phyloP scores from a whole-genome alignment of 306 rosid genomes.

The Trichosanthes cucumerina region DNA sequence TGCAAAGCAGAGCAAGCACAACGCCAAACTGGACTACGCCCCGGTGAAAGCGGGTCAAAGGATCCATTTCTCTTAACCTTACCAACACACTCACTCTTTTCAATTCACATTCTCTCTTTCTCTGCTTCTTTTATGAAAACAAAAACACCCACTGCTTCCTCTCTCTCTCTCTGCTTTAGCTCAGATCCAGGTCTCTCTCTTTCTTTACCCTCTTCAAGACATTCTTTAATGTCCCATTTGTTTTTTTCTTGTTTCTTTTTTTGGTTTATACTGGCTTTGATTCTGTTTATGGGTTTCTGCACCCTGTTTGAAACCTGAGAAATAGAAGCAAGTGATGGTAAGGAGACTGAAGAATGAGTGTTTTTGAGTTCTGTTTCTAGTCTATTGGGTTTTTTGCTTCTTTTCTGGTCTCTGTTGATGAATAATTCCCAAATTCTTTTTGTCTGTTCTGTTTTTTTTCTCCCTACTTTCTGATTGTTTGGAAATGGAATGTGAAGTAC shows the following conservation, averaged over 20 bases:
- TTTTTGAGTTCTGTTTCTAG: not conserved
- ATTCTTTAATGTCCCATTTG: not conserved
- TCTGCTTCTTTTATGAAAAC: not conserved
- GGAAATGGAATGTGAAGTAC: not conserved
- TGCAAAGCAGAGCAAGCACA: not conserved
- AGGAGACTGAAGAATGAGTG: not conserved
- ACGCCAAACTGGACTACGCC: not conserved
- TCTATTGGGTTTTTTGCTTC: not conserved
- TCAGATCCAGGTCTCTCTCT: conserved; percentile 64
- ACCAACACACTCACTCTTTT: not conserved
- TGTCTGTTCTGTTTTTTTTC: not conserved
- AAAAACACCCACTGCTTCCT: not conserved
- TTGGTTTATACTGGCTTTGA: not conserved
- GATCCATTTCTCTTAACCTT: conserved; percentile 18
- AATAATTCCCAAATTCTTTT: not conserved
- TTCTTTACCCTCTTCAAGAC: conserved; percentile 1
- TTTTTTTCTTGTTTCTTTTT: not conserved
- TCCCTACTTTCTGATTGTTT: not conserved
- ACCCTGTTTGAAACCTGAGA: not conserved
- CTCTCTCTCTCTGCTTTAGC: not conserved
- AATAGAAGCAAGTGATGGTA: not conserved
- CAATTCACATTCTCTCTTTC: not conserved
- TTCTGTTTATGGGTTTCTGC: conserved; percentile 13
- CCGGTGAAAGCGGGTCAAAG: conserved; percentile 57
- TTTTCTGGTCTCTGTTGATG: not conserved